Evolutionary conservation across 2,329 filamentous ascomycete genomes (phyloP).

Genomic region (Neoscytalidium dimidiatum): DNA sequence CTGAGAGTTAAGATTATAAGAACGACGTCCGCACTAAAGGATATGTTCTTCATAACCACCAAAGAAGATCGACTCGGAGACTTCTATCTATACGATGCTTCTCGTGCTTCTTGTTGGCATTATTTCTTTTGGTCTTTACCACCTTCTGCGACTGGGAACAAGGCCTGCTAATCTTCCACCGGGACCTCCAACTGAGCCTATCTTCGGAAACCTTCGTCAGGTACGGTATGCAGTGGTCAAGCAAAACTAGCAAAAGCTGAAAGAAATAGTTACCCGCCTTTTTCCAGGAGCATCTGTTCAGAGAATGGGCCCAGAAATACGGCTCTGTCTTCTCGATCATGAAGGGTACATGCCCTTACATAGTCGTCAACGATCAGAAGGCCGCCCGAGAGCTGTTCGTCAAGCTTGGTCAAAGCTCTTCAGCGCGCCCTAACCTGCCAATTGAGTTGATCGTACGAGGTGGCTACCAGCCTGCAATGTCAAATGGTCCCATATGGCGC

Average conservation of each 20-base stretch:
- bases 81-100: neutral
- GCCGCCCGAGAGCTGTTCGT: neutral
- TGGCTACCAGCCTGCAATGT: neutral
- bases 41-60: too few species aligned
- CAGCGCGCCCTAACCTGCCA: neutral
- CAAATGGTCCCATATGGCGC: neutral
- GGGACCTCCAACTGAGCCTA: neutral
- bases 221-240: neutral
- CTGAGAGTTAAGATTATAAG: too few species aligned
- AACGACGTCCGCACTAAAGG: too few species aligned
- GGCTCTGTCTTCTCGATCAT: slow-evolving; percentile 55
- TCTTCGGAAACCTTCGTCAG: neutral
- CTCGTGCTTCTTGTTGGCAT: neutral
- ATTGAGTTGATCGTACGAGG: neutral
- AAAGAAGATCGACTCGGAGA: too few species aligned
- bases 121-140: neutral
- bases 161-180: neutral
- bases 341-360: slow-evolving; percentile 39
- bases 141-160: neutral
- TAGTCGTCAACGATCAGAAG: neutral
- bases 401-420: neutral
- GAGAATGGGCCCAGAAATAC: slow-evolving; percentile 56
- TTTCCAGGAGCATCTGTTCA: slow-evolving; percentile 46
- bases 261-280: neutral
- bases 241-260: neutral